Evolutionary conservation across 805 yeast species (phyloP).

Genomic region (Barnettozyma botsteinii): DNA sequence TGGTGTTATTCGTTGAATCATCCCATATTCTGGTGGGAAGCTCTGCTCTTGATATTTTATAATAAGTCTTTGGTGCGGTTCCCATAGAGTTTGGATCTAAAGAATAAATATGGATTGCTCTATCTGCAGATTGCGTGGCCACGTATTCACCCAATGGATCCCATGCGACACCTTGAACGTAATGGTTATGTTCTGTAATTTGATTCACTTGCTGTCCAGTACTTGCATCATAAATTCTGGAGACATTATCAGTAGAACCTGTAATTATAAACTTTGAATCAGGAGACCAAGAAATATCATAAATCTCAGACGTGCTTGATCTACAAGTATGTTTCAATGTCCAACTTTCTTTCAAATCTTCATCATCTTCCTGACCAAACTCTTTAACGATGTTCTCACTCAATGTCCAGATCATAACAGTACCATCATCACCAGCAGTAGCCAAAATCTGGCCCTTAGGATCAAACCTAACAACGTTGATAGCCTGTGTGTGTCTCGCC

Average conservation of each 20-base stretch:
- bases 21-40: conserved; percentile 33
- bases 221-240: conserved; percentile 57
- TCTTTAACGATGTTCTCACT: conserved; percentile 50
- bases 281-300: conserved; percentile 93
- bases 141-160: conserved; percentile 77
- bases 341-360: conserved; percentile 72
- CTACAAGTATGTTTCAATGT: conserved; percentile 51
- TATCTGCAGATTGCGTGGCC: conserved; percentile 87
- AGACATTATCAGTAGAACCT: conserved; percentile 86
- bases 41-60: conserved; percentile 53
- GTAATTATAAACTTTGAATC: conserved; percentile 69
- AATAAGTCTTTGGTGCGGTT: conserved; percentile 35
- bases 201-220: conserved; percentile 54
- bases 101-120: conserved; percentile 69
- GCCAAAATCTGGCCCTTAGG: conserved; percentile 69
- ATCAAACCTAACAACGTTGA: conserved; percentile 81
- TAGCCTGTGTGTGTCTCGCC: conserved; percentile 89
- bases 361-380: conserved; percentile 46
- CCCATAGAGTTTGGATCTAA: conserved; percentile 24
- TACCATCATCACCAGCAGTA: conserved; percentile 94
- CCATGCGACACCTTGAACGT: conserved; percentile 96
- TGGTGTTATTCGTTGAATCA: not conserved
- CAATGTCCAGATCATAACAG: conserved; percentile 71
- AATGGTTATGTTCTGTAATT: conserved; percentile 73
- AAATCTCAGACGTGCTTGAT: conserved; percentile 67